Percentiles rank a stretch among this genome's conserved stretches.
These are phyloP conservation scores for Erodium trifolium DNA, from an alignment of 441 rosid genomes.

Conservation along the genomic window DNA sequence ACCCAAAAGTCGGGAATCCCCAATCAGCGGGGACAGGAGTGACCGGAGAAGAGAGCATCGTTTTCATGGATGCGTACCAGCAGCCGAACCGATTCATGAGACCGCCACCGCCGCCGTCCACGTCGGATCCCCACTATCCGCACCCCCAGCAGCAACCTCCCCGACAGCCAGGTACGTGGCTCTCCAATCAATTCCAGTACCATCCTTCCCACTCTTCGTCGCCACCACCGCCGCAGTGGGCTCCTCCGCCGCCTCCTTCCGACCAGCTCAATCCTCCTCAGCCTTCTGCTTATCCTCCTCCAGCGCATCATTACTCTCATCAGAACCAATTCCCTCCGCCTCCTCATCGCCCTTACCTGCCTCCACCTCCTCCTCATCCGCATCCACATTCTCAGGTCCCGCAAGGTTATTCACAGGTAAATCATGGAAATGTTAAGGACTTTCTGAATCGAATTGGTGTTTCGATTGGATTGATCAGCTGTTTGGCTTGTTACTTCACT, in stretches of 20 bases:
- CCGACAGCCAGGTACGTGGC: conserved; percentile 49
- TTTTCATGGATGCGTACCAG: conserved; percentile 68
- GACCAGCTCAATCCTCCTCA: no score
- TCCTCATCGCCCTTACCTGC: no score
- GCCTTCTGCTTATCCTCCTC: conserved; percentile 4
- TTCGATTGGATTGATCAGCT: no score
- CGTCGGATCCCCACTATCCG: conserved; percentile 35
- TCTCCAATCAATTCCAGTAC: conserved; percentile 60
- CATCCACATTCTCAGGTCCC: conserved; percentile 35
- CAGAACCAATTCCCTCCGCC: conserved; percentile 20
- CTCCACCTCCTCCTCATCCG: conserved; percentile 14
- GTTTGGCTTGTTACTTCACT: no score
- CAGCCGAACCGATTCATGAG: conserved; percentile 50
- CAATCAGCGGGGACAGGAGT: no score
- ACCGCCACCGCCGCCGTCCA: conserved; percentile 33
- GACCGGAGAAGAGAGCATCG: no score
- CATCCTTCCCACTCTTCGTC: conserved; percentile 27
- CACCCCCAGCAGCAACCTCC: conserved; percentile 31
- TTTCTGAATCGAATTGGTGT: not conserved
- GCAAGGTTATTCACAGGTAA: conserved; percentile 41
- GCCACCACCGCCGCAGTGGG: conserved; percentile 39
- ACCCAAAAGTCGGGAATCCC: no score
- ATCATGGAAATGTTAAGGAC: not conserved
- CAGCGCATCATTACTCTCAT: conserved; percentile 29
- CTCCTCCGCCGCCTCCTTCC: conserved; percentile 12